These are phyloP conservation scores for Massariosphaeria phaeospora DNA, from an alignment of 495 filamentous ascomycete genomes.

Conservation along the genomic window DNA sequence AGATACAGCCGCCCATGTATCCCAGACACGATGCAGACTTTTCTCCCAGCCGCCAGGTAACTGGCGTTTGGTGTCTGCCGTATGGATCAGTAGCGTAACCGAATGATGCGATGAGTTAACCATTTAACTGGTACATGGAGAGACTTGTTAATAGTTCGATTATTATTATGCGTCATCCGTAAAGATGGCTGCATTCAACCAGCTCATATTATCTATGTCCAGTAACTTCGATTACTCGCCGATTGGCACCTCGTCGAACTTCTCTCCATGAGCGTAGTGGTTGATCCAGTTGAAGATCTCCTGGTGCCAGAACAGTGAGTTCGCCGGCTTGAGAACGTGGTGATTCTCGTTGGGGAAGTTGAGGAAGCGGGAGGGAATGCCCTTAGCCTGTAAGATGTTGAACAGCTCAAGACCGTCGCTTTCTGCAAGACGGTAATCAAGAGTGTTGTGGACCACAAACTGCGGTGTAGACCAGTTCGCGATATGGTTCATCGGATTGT, in stretches of 20 bases:
- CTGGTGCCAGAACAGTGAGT: slow-evolving; percentile 47
- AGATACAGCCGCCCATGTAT: no score
- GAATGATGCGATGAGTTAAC: background rate
- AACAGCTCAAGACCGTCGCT: slow-evolving; percentile 46
- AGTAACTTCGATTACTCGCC: slow-evolving; percentile 7
- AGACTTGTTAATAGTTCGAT: no score
- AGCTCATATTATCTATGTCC: no score
- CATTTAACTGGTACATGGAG: no score
- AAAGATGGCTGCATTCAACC: no score
- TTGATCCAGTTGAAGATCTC: slow-evolving; percentile 51
- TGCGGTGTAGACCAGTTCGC: slow-evolving; percentile 43
- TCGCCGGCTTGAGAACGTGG: slow-evolving; percentile 44
- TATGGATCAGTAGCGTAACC: no score
- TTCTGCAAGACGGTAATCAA: slow-evolving; percentile 46
- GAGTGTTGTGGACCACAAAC: slow-evolving; percentile 47
- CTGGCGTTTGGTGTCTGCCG: no score
- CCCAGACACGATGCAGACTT: background rate
- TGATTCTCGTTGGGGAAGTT: slow-evolving; percentile 55
- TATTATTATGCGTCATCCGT: no score
- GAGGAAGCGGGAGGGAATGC: slow-evolving; percentile 50
- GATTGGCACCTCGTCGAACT: slow-evolving; percentile 18
- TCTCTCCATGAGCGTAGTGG: slow-evolving; percentile 37
- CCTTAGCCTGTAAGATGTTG: slow-evolving; percentile 48
- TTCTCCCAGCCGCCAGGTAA: background rate
- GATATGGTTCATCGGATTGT: slow-evolving; percentile 42